phyloP scores from a whole-genome alignment of 352 stramenopile genomes.

The Pilasporangium apinafurcum region DNA sequence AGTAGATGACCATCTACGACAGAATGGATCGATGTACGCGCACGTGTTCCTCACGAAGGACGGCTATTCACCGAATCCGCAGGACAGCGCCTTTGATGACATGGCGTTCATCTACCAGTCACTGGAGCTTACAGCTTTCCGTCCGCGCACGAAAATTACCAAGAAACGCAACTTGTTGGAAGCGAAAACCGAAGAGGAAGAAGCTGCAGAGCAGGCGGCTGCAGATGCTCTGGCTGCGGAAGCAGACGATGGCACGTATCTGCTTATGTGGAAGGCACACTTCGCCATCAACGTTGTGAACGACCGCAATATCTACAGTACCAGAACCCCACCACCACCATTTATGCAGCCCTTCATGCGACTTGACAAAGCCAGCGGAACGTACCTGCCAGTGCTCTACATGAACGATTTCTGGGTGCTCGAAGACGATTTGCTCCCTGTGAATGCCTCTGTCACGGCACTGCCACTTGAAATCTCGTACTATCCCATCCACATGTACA shows the following conservation, averaged over 20 bases:
- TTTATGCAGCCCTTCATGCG: conserved; percentile 62
- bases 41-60: conserved; percentile 83
- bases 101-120: conserved; percentile 47
- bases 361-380: conserved; percentile 38
- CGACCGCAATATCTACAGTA: conserved; percentile 64
- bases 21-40: conserved; percentile 76
- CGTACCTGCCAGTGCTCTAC: conserved; percentile 89
- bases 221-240: conserved; percentile 1
- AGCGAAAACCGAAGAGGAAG: conserved; percentile 7
- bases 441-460: conserved; percentile 85
- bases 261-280: conserved; percentile 79
- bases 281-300: conserved; percentile 66
- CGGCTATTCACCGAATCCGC: conserved; percentile 62
- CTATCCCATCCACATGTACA: conserved; percentile 83
- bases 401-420: conserved; percentile 94
- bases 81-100: conserved; percentile 46
- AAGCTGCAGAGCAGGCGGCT: conserved; percentile 3
- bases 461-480: conserved; percentile 85
- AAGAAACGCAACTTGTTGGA: conserved; percentile 78
- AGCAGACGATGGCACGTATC: conserved; percentile 31
- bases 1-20: conserved; percentile 53
- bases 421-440: conserved; percentile 73
- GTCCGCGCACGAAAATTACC: conserved; percentile 56
- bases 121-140: conserved; percentile 70
- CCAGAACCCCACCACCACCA: conserved; percentile 43